Base-by-base conservation (phyloP, 2,329 filamentous ascomycete species). In the Coniella vitis region DNA sequence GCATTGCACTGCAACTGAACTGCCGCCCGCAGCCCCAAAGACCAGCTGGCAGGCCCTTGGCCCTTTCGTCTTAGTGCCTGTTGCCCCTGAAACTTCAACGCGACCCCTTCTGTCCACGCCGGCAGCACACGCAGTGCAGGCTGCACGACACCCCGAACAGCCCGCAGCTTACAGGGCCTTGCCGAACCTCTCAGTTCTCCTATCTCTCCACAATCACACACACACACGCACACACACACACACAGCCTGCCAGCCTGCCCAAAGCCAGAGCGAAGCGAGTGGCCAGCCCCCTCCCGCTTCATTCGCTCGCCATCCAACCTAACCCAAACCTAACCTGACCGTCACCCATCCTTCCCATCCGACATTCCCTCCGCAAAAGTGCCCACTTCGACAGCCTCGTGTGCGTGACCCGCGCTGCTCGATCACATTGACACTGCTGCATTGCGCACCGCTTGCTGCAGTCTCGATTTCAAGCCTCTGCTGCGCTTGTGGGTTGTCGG, bases 381-480 rank as follows among this genome's bases (percentile, higher is more conserved):
- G 40, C 19, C 40, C 40, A 42, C 40, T 34, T 34, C 29, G 22
- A 42, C 40, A 42, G 32, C 29, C 40, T 42, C 40, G 29, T 29
- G 25, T 29, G 25, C 25, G 5, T 29, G 25, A 29, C 25, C 25
- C 25, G 25, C 25, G 25, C 25, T 10, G 25, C 10, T 34, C 40
- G 29, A 10, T 31, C 25, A 14, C 20, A 19, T 31, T n/a, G 10
- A 29, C 25, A 20, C 38, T 13, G 5, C 7, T 40, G 25, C 25
- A 9, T 40, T 19, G 38, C n/a, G 34, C 34, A 14, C 34, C 14
- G 16, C 34, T 36, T 13, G 13, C 34, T 13, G 13, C 34, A 29
- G 25, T 29, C 25, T 29, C 10, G n/a, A 29, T 10, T 29, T 29
- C 25, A 5, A 29, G 25, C 5, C 25, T 29, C 25, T 29, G 25